Evolutionary conservation across 2,329 filamentous ascomycete species (phyloP), one percentile per base, ranked within the genome.

Genomic region (Xylaria sp.): DNA sequence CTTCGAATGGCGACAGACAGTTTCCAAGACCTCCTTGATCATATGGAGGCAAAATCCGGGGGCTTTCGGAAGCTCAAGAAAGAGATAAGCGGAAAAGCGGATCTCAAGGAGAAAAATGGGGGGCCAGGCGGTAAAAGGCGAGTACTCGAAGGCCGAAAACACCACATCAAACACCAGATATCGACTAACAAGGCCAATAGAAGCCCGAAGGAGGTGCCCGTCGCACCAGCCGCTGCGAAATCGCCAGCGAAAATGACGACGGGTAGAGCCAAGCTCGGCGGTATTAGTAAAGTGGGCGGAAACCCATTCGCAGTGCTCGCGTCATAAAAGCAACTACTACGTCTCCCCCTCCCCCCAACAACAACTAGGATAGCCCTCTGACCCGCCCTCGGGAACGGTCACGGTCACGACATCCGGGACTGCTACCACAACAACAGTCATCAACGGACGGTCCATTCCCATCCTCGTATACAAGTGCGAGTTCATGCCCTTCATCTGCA

Each of bases 1-100:
- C 60, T 70, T 12, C 69, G 59, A 3, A 66, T 70, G 62, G 54
- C 48, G 1, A 55, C 59, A 0, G 54, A 42, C 5, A 70, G 69
- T 19, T 42, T 70, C 12, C n/a, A 64, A 47, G 66, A 66, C 39
- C 60, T 70, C 0, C 24, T 63, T 32, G 11, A 17, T 9, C 62
- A 69, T 14, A 61, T 69, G 63, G 14, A 60, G 6, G 42, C 55
- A 1, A 59, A 50, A 11, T 21, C 39, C 27, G 1, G n/a, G 9
- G 1, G 2, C 8, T 70, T 58, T 32, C 39, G 45, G 2, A 17
- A 30, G n/a, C 48, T 47, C 5, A n/a, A 57, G 45, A 17, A 5
- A n/a, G 27, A 59, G 21, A 55, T 59, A n/a, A 61, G 19, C n/a
- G 21, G 5, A 1, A 17, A 17, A 8, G 14, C 7, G 7, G 21